phyloP scores from a whole-genome alignment of 2,329 filamentous ascomycete species.

The Hymenoscyphus repandus region DNA sequence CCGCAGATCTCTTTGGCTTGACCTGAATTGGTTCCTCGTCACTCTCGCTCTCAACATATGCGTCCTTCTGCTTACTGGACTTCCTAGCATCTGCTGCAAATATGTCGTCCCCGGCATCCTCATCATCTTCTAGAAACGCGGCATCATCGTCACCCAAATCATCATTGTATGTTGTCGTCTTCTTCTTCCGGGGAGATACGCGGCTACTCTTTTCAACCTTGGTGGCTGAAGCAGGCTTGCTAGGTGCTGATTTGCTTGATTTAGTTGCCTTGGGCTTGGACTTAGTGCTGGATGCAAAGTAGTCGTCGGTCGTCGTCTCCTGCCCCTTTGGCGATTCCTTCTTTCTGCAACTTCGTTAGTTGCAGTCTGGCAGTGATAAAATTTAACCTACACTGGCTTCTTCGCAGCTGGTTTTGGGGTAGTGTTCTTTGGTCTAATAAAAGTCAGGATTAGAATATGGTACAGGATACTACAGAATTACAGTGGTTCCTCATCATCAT shows the following conservation, averaged over 20 bases:
- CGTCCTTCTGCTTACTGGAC: conserved; percentile 62
- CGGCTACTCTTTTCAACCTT: conserved; percentile 20
- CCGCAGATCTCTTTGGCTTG: conserved; percentile 45
- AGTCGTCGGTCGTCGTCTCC: conserved; percentile 31
- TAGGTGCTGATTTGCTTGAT: conserved; percentile 19
- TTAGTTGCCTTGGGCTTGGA: conserved; percentile 15
- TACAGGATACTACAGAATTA: conserved; percentile 22
- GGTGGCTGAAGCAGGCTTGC: conserved; percentile 17
- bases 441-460: conserved; percentile 17
- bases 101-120: conserved; percentile 75
- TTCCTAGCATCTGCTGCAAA: conserved; percentile 69
- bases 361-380: not conserved
- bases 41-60: conserved; percentile 62
- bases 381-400: conserved; percentile 45
- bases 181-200: conserved; percentile 27
- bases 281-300: conserved; percentile 32
- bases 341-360: conserved; percentile 17
- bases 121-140: conserved; percentile 60
- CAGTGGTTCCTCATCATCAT: conserved; percentile 63
- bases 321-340: conserved; percentile 29
- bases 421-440: conserved; percentile 34
- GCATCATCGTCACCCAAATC: conserved; percentile 46
- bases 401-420: conserved; percentile 51
- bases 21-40: conserved; percentile 61
- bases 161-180: conserved; percentile 19